Evolutionary conservation across 148 eudicot species (phyloP).

Genomic region (Mesembryanthemum crystallinum): DNA sequence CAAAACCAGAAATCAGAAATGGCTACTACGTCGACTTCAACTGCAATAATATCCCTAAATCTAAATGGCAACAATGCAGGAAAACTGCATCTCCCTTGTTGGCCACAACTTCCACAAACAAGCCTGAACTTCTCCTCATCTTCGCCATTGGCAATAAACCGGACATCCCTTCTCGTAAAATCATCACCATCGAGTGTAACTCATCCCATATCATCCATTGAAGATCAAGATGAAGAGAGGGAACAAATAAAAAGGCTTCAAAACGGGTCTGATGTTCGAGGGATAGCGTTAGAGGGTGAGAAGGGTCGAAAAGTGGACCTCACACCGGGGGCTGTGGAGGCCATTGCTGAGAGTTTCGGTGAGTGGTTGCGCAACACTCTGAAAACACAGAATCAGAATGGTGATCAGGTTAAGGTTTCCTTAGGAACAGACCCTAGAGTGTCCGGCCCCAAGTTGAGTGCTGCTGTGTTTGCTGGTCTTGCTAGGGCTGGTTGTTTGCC

Average conservation of each 20-base stretch:
- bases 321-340: slow-evolving; percentile 75
- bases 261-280: slow-evolving; percentile 89
- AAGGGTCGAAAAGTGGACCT: slow-evolving; percentile 70
- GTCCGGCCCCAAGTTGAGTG: slow-evolving; percentile 60
- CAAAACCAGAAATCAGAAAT: background rate
- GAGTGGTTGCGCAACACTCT: slow-evolving; percentile 83
- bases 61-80: too few relatives aligned
- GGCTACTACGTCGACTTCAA: background rate
- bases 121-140: slow-evolving; percentile 5
- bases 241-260: slow-evolving; percentile 78
- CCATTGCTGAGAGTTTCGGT: slow-evolving; percentile 91
- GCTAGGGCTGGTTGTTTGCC: slow-evolving; percentile 58
- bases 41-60: too few relatives aligned
- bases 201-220: background rate
- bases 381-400: too few relatives aligned
- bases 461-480: slow-evolving; percentile 73
- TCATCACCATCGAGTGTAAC: slow-evolving; percentile 7
- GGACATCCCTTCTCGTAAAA: background rate
- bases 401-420: background rate
- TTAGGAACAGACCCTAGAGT: slow-evolving; percentile 46
- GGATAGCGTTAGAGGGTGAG: slow-evolving; percentile 83
- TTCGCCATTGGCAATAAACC: background rate
- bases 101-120: background rate
- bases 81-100: too few relatives aligned
- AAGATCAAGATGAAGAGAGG: slow-evolving; percentile 76